Evolutionary conservation across 225 moss, liverwort and hornwort genomes (phyloP).

Genomic region (Takakia lepidozioides): DNA sequence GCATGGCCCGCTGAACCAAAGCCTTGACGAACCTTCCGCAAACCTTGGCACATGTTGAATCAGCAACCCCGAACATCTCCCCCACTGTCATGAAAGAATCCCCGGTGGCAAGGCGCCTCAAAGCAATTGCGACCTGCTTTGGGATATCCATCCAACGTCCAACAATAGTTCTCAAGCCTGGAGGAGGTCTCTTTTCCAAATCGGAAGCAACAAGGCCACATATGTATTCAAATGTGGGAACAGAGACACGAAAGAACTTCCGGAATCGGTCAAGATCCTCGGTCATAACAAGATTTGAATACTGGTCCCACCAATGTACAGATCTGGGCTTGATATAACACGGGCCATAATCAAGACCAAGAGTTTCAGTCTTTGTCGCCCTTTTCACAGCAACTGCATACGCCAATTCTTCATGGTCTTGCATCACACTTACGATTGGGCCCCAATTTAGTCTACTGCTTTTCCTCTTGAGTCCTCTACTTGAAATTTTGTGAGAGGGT

Average conservation of each 20-base stretch:
- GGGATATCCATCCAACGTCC: not conserved
- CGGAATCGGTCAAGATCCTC: not conserved
- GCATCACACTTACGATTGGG: too few species aligned
- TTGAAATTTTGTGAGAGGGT: too few species aligned
- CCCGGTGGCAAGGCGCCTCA: conserved; percentile 1
- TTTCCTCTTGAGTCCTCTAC: too few species aligned
- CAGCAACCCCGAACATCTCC: conserved; percentile 1
- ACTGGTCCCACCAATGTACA: not conserved
- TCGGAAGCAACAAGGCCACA: not conserved
- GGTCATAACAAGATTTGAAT: not conserved
- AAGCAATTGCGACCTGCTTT: conserved; percentile 4
- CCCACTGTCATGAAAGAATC: not conserved
- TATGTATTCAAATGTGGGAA: conserved; percentile 5
- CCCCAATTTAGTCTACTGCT: too few species aligned
- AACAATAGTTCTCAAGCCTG: not conserved
- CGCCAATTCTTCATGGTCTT: too few species aligned
- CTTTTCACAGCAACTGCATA: too few species aligned
- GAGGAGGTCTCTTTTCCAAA: not conserved
- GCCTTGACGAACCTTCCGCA: conserved; percentile 1
- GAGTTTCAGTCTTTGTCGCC: too few species aligned
- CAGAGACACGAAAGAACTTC: not conserved
- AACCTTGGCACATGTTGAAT: not conserved
- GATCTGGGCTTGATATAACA: not conserved
- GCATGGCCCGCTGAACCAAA: not conserved
- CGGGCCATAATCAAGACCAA: not conserved